A percentile compares a stretch with the other conserved stretches of the same genome.
Conservation (phyloP, 2,329 filamentous ascomycete species). For the Arthroderma uncinatum region DNA sequence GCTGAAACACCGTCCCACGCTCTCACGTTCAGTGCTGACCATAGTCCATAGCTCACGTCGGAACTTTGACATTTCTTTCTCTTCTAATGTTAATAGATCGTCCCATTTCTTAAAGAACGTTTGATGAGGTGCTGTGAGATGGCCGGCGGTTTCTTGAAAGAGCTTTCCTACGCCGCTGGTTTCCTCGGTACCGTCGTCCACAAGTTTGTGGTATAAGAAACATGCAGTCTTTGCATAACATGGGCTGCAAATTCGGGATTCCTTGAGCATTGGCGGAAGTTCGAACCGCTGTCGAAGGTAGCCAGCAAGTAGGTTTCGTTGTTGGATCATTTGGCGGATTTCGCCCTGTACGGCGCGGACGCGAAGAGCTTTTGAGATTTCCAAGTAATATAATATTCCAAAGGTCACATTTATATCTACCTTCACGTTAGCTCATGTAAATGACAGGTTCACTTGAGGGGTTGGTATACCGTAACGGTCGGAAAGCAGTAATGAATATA, state of each 20-base stretch:
- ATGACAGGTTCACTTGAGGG: not conserved
- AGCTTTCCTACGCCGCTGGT: slow-evolving; percentile 69
- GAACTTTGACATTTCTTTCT: slow-evolving; percentile 77
- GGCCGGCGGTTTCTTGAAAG: slow-evolving; percentile 68
- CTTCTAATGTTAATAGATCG: slow-evolving; percentile 80
- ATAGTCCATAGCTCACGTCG: slow-evolving; percentile 93
- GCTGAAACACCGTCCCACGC: slow-evolving; percentile 77
- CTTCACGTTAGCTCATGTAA: not conserved
- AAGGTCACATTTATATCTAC: slow-evolving; percentile 76
- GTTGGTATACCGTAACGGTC: slow-evolving; percentile 62
- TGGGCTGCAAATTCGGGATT: slow-evolving; percentile 65
- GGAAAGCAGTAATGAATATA: slow-evolving; percentile 85
- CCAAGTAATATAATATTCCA: slow-evolving; percentile 90
- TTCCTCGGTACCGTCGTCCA: slow-evolving; percentile 71
- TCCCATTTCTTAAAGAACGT: slow-evolving; percentile 95
- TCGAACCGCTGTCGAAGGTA: slow-evolving; percentile 72
- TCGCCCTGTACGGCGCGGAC: slow-evolving; percentile 80
- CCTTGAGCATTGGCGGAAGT: slow-evolving; percentile 76
- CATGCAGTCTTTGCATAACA: slow-evolving; percentile 89
- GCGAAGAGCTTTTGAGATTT: slow-evolving; percentile 72
- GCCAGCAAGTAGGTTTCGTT: slow-evolving; percentile 79
- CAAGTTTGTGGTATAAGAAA: slow-evolving; percentile 85
- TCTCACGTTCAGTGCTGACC: slow-evolving; percentile 77
- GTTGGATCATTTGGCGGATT: slow-evolving; percentile 90
- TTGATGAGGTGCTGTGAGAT: slow-evolving; percentile 62